A percentile compares a stretch with the other conserved stretches of the same genome.
Evolutionary conservation across 2,329 filamentous ascomycete species (phyloP).

Genomic region (Pestalotiopsis sp.): DNA sequence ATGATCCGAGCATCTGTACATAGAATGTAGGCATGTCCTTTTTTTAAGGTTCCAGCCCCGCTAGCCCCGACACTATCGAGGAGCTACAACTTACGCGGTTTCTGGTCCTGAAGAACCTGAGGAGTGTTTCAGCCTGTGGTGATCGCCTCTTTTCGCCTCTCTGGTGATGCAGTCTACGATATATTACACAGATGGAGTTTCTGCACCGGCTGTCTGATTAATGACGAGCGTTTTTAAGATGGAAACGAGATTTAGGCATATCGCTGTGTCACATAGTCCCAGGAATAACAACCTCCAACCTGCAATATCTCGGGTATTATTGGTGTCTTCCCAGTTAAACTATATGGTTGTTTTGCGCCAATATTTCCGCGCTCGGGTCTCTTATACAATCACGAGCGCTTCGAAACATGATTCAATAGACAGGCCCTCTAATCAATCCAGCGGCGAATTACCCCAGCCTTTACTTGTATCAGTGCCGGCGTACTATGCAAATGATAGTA

Average conservation of each 20-base stretch:
- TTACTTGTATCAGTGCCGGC: neutral
- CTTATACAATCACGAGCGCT: neutral
- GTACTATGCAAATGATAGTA: neutral
- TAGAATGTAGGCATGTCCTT: neutral
- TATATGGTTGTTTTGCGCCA: neutral
- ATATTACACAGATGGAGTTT: neutral
- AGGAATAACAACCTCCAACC: neutral
- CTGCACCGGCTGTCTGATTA: neutral
- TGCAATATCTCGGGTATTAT: neutral
- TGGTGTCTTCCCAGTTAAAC: neutral
- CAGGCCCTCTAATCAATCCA: neutral
- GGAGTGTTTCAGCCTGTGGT: neutral
- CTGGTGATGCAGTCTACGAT: too few species aligned
- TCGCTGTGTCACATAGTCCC: neutral
- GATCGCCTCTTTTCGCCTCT: neutral
- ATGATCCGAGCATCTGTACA: neutral
- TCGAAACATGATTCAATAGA: neutral
- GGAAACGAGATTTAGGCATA: neutral
- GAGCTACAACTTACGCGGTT: neutral
- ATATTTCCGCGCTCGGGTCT: neutral
- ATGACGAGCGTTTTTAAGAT: neutral
- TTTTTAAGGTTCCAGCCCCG: constrained; percentile 2
- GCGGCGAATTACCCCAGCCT: neutral
- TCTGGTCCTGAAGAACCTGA: neutral
- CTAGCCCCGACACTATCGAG: neutral